These are phyloP conservation scores for Sphagnum tenellum DNA, from an alignment of 225 moss, liverwort and hornwort genomes.

Conservation along the genomic window DNA sequence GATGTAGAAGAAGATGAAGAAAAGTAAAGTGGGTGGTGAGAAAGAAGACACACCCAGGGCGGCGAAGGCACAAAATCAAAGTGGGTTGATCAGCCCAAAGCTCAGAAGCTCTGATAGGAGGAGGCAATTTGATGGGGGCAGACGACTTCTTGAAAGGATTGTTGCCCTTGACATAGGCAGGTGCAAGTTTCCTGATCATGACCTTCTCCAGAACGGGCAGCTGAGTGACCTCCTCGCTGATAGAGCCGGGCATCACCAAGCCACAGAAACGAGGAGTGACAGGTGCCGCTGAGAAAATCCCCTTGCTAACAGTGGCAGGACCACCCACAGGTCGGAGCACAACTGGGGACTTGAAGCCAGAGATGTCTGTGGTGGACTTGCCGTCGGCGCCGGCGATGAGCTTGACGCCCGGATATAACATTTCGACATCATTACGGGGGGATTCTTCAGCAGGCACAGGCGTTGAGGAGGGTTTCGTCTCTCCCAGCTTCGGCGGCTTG, in stretches of 20 bases:
- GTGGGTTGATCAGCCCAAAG: conserved; percentile 68
- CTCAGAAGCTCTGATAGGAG: conserved; percentile 51
- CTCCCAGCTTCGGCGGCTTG: neutral
- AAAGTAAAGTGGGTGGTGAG: neutral
- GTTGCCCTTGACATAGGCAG: conserved; percentile 48
- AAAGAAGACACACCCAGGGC: conserved; percentile 54
- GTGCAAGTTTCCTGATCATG: conserved; percentile 54
- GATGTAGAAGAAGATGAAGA: neutral
- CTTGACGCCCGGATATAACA: conserved; percentile 5
- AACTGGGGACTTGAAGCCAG: conserved; percentile 15
- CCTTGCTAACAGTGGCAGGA: conserved; percentile 15
- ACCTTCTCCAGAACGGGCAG: conserved; percentile 57
- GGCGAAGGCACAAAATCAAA: conserved; percentile 72
- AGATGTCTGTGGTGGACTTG: neutral
- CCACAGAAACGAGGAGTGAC: conserved; percentile 59
- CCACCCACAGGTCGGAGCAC: conserved; percentile 8
- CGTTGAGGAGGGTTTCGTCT: neutral
- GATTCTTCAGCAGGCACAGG: neutral
- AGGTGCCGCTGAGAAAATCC: conserved; percentile 39
- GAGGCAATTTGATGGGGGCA: conserved; percentile 45
- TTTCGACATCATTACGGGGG: neutral
- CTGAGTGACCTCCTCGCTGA: conserved; percentile 57
- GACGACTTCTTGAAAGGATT: conserved; percentile 27
- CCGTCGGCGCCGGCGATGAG: neutral
- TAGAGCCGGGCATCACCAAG: conserved; percentile 24